phyloP scores from a whole-genome alignment of 2,329 filamentous ascomycete species.

The Ophiostoma novo-ulmi region DNA sequence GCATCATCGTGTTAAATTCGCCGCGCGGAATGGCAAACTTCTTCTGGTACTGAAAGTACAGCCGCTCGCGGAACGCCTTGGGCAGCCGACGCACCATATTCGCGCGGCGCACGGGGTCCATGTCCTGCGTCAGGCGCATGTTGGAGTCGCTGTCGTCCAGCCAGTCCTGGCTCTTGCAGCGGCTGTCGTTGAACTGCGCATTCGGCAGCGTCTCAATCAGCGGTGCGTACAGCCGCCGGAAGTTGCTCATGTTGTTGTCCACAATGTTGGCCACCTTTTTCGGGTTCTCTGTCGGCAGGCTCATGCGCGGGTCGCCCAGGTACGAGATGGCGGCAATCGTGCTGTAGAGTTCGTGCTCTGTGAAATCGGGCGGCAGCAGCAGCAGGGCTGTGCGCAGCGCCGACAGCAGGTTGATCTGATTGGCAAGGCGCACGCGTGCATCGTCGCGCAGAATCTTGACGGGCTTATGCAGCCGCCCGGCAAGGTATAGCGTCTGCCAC shows the following conservation, averaged over 20 bases:
- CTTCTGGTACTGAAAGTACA: slow-evolving; percentile 93
- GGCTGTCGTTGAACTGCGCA: slow-evolving; percentile 65
- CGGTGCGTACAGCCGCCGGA: slow-evolving; percentile 84
- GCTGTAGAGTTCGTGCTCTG: slow-evolving; percentile 79
- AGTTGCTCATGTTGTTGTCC: slow-evolving; percentile 81
- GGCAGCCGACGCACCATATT: slow-evolving; percentile 96
- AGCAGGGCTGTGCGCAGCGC: slow-evolving; percentile 86
- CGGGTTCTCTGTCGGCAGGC: slow-evolving; percentile 81
- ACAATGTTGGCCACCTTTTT: slow-evolving; percentile 94
- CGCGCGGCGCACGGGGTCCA: slow-evolving; percentile 82
- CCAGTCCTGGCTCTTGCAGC: slow-evolving; percentile 56
- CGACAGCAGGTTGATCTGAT: slow-evolving; percentile 91
- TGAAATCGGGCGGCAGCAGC: slow-evolving; percentile 76
- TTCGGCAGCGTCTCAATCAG: slow-evolving; percentile 89
- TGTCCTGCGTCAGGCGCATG: slow-evolving; percentile 73
- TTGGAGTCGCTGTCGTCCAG: slow-evolving; percentile 60
- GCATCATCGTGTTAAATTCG: slow-evolving; percentile 82
- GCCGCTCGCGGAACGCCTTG: slow-evolving; percentile 74
- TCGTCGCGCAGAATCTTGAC: slow-evolving; percentile 97
- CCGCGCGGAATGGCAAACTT: slow-evolving; percentile 79
- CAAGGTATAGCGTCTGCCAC: slow-evolving; percentile 95
- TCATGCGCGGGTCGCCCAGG: slow-evolving; percentile 93
- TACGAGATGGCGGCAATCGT: slow-evolving; percentile 92
- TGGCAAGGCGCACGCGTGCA: slow-evolving; percentile 82
- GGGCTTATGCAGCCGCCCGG: slow-evolving; percentile 90